Evolutionary conservation across 805 yeast species (phyloP), one percentile per base, ranked within the genome.

Genomic region (Suhomyces canberraensis): DNA sequence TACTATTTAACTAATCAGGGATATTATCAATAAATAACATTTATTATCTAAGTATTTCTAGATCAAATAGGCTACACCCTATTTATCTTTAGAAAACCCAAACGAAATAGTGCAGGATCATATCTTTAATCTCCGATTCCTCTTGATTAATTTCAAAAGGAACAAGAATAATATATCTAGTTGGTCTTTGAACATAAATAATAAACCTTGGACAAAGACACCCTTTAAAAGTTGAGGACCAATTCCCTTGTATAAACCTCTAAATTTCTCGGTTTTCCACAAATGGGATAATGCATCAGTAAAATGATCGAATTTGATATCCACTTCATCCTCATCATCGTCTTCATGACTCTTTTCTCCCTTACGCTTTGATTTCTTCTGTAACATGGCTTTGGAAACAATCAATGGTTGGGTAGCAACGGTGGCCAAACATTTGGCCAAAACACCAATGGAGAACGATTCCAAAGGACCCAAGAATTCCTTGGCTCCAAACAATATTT

Each of bases 211-310:
- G 4, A 86, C 95, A 29, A 87, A 59, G 2, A 86, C 81, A 1
- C 93, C 95, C 66, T 87, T 87, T 26, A 79, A 57, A 40, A 87
- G 68, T 57, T 87, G 95, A 4, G 95, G 95, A 3, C 78, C 74
- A 20, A 87, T 51, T 2, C 95, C 95, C 64, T 81, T 85, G 78
- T 87, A 87, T 43, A 86, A 64, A 0, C 90, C 81, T 9, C 48
- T 44, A 25, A 78, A 26, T 18, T 85, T 88, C 50, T 85, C 93
- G n/a, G 72, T 65, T 44, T 68, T 61, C 66, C 78, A 74, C 46
- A 86, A 67, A 53, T 78, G 75, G 17, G 52, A 56, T 50, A 87
- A 62, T 4, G 85, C 88, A 24, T 79, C 74, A 31, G 79, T 79
- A 60, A 84, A 84, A 33, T 72, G 66, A 33, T 70, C 66, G 53